Percentiles rank a stretch among this genome's conserved stretches.
phyloP scores from a whole-genome alignment of 768 basidiomycete genomes.

The Leccinum disarticulatum region DNA sequence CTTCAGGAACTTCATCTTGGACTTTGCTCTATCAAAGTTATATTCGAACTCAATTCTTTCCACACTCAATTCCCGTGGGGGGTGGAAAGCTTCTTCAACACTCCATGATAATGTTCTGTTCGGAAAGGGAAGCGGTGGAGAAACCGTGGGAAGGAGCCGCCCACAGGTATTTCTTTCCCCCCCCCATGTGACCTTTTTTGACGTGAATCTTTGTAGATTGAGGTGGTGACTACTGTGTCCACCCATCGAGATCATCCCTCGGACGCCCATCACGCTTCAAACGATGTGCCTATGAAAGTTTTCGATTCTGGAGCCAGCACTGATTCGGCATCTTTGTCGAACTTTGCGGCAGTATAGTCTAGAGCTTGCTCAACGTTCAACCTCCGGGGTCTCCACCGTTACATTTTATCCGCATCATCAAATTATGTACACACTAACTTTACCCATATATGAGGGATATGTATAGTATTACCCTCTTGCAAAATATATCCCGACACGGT shows the following conservation, averaged over 20 bases:
- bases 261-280: not conserved
- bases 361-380: not conserved
- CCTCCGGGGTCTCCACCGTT: not conserved
- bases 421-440: not conserved
- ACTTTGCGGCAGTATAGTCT: not conserved
- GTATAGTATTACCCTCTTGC: not conserved
- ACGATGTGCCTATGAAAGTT: not conserved
- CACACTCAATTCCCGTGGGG: constrained; percentile 20
- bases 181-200: not conserved
- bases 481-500: not conserved
- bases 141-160: not conserved
- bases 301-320: not conserved
- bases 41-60: constrained; percentile 29
- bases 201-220: not conserved
- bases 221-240: not conserved
- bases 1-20: constrained; percentile 20
- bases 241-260: not conserved
- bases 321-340: not conserved
- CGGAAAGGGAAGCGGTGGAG: not conserved
- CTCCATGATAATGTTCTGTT: constrained; percentile 11
- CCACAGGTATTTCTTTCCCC: constrained; percentile 8
- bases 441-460: not conserved
- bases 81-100: constrained; percentile 15
- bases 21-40: constrained; percentile 28
- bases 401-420: not conserved